Percentiles rank a stretch among this genome's conserved stretches.
These are phyloP conservation scores for Pseudopithomyces maydicus DNA, from an alignment of 2,329 filamentous ascomycete species.

Conservation along the genomic window DNA sequence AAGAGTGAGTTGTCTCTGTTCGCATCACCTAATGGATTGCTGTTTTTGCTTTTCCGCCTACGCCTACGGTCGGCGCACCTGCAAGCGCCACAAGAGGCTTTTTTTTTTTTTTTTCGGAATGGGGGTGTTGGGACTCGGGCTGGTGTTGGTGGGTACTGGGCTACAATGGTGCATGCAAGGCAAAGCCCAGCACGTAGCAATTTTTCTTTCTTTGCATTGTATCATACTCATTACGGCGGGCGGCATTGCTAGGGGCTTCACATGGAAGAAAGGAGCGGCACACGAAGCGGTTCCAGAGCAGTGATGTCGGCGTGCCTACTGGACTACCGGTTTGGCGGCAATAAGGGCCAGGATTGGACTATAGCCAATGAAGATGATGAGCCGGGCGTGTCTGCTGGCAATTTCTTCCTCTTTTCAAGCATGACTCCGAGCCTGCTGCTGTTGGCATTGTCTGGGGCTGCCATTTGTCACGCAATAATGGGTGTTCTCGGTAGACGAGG, in stretches of 20 bases:
- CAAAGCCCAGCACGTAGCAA: background rate
- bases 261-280: conserved; percentile 10
- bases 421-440: conserved; percentile 3
- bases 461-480: conserved; percentile 8
- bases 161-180: background rate
- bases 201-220: conserved; percentile 4
- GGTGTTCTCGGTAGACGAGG: background rate
- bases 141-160: background rate
- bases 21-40: background rate
- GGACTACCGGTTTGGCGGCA: conserved; percentile 14
- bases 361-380: conserved; percentile 25
- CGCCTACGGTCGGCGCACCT: background rate
- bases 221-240: conserved; percentile 9
- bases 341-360: conserved; percentile 11
- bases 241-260: conserved; percentile 6
- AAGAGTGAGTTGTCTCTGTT: background rate
- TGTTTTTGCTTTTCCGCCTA: background rate
- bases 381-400: conserved; percentile 28
- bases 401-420: conserved; percentile 23
- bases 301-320: conserved; percentile 12
- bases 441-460: background rate
- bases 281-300: conserved; percentile 5
- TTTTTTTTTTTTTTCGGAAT: background rate
- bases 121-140: background rate
- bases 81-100: background rate